A percentile compares a stretch with the other conserved stretches of the same genome.
Conservation (phyloP, 768 basidiomycete genomes). For the Strobilomyces dryophilus region DNA sequence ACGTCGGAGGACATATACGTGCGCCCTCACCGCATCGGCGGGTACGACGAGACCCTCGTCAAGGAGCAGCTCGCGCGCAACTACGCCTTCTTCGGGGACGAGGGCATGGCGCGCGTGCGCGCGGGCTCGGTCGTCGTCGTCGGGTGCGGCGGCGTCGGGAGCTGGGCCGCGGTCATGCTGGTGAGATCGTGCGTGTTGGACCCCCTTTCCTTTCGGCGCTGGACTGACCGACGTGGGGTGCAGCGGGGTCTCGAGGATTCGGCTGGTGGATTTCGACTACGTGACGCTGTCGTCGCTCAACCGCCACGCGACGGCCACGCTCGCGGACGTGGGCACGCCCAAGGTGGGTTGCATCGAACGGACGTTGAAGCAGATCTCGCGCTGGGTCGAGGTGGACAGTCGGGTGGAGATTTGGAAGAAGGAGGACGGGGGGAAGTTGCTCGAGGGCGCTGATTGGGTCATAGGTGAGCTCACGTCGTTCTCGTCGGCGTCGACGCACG, state of each 20-base stretch:
- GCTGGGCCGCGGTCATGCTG: constrained; percentile 94
- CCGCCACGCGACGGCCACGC: constrained; percentile 84
- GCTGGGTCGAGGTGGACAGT: constrained; percentile 86
- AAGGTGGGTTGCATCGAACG: constrained; percentile 81
- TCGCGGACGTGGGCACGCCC: constrained; percentile 89
- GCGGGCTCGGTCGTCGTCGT: constrained; percentile 77
- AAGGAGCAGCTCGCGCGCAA: constrained; percentile 90
- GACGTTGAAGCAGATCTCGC: constrained; percentile 64
- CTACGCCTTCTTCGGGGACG: constrained; percentile 91
- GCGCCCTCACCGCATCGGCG: constrained; percentile 18
- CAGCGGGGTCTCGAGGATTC: constrained; percentile 72
- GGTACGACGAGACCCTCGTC: constrained; percentile 78
- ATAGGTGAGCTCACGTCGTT: constrained; percentile 51
- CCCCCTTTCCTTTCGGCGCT: neutral
- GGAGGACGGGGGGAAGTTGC: constrained; percentile 65
- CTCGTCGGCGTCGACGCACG: neutral
- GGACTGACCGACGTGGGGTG: neutral
- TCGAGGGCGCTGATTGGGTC: constrained; percentile 92
- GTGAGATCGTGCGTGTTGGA: constrained; percentile 68
- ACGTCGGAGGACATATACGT: constrained; percentile 14
- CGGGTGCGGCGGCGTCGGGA: constrained; percentile 96
- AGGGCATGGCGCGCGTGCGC: constrained; percentile 78
- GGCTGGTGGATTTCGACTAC: constrained; percentile 93
- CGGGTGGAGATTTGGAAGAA: constrained; percentile 84
- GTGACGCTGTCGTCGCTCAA: constrained; percentile 95